phyloP scores from a whole-genome alignment of 192 early-diverging fungal species.

The Chytriomyces sp. region DNA sequence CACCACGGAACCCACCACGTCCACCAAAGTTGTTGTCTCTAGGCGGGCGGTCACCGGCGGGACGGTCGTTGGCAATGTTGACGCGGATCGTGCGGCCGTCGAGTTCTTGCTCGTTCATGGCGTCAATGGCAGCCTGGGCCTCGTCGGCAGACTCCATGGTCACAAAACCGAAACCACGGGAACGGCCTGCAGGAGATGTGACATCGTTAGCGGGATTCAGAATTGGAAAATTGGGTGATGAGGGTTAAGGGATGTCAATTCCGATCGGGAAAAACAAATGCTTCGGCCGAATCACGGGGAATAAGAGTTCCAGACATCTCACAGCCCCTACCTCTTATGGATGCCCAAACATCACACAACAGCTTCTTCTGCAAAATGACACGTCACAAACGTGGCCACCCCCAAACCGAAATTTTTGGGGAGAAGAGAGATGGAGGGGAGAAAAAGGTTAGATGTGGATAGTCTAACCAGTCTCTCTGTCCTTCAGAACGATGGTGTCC shows the following conservation, averaged over 20 bases:
- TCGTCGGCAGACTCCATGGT: constrained; percentile 50
- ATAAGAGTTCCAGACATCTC: no score
- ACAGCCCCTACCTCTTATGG: no score
- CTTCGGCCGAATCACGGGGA: no score
- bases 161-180: constrained; percentile 90
- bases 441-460: not conserved
- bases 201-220: no score
- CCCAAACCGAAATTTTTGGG: not conserved
- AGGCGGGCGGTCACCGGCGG: constrained; percentile 23
- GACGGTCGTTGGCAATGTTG: constrained; percentile 63
- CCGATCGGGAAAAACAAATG: no score
- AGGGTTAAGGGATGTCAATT: no score
- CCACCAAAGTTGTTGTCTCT: constrained; percentile 30
- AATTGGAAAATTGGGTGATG: no score
- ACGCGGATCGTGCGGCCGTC: constrained; percentile 85
- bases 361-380: not conserved
- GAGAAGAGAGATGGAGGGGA: not conserved
- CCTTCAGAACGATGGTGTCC: constrained; percentile 68
- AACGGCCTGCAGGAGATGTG: constrained; percentile 57
- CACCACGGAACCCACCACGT: constrained; percentile 37
- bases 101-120: constrained; percentile 68
- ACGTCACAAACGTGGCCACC: not conserved
- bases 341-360: not conserved
- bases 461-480: constrained; percentile 73
- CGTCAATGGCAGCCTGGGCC: constrained; percentile 60